Conservation (phyloP, 306 rosid genomes). For the Ormosia emarginata region DNA sequence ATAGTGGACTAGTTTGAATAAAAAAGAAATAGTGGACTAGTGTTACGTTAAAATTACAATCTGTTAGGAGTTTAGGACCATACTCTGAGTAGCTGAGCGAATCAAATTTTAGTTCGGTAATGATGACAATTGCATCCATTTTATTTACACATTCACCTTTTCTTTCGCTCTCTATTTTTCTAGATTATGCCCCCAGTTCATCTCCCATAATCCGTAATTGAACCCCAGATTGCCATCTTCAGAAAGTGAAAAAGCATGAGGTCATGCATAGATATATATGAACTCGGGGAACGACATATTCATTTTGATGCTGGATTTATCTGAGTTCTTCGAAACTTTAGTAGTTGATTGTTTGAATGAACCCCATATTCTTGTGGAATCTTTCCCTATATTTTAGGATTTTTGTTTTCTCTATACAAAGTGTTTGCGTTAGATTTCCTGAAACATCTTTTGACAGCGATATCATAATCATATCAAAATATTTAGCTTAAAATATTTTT, state of each 20-base stretch:
- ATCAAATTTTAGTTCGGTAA: background rate
- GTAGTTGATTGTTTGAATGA: background rate
- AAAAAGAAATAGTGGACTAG: background rate
- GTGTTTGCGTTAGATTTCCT: background rate
- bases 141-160: background rate
- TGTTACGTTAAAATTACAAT: background rate
- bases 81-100: background rate
- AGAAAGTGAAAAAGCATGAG: background rate
- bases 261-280: background rate
- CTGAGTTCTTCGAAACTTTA: background rate
- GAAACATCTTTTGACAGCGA: background rate
- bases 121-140: conserved; percentile 5
- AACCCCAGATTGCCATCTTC: background rate
- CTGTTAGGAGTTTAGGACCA: background rate
- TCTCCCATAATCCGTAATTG: conserved; percentile 1
- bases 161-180: background rate
- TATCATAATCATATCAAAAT: background rate
- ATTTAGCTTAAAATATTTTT: background rate
- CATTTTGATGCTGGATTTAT: background rate
- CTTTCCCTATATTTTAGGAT: background rate
- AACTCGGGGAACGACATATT: background rate
- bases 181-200: background rate
- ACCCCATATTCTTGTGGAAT: background rate
- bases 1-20: background rate
- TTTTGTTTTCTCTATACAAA: background rate